Evolutionary conservation across 176 grass and related monocot species (phyloP).

Genomic region (Oryza punctata): DNA sequence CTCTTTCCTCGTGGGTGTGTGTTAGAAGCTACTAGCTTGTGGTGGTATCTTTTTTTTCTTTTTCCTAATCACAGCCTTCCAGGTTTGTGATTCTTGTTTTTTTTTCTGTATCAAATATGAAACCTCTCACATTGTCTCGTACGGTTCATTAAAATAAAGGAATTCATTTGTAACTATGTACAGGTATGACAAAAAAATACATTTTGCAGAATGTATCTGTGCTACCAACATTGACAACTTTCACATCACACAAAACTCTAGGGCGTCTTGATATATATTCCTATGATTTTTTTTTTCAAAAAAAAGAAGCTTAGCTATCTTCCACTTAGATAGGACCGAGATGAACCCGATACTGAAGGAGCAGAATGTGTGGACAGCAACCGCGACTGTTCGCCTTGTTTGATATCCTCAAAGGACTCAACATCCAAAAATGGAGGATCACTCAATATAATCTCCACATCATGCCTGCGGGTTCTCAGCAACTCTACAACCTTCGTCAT

Average conservation of each 20-base stretch:
- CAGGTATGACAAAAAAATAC: background rate
- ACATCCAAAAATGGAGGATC: conserved; percentile 76
- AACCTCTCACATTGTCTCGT: no score
- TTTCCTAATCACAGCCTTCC: no score
- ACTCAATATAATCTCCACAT: conserved; percentile 59
- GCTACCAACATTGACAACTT: conserved; percentile 7
- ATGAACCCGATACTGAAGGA: conserved; percentile 54
- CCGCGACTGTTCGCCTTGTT: conserved; percentile 48
- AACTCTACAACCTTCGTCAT: conserved; percentile 83
- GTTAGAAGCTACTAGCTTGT: no score
- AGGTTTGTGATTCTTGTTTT: no score
- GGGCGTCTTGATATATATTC: background rate
- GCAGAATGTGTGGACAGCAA: conserved; percentile 56
- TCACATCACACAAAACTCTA: conserved; percentile 24
- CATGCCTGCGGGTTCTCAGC: conserved; percentile 55
- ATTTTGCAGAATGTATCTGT: conserved; percentile 24
- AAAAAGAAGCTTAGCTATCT: conserved; percentile 41
- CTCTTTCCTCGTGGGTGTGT: no score
- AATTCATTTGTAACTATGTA: conserved; percentile 24
- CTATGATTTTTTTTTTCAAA: no score
- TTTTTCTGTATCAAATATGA: no score
- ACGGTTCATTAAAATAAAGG: no score
- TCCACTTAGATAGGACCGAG: conserved; percentile 62
- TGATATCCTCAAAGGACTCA: conserved; percentile 46
- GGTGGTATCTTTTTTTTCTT: no score